Percentiles rank a stretch among this genome's conserved stretches.
Conservation (phyloP, 2,329 filamentous ascomycete genomes). For the Neodidymelliopsis sp. region DNA sequence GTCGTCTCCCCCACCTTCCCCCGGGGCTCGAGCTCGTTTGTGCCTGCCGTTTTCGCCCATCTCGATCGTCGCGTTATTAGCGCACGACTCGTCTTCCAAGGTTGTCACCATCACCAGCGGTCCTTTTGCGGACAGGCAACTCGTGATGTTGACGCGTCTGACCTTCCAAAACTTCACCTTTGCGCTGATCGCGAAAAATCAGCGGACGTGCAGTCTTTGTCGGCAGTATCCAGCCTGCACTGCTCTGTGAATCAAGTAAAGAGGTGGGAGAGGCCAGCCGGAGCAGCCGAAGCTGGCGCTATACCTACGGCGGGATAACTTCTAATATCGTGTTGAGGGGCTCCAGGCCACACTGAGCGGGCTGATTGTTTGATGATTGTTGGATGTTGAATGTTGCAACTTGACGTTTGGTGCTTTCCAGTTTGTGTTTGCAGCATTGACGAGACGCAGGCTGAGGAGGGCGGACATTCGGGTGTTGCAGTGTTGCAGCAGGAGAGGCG, state of each 20-base stretch:
- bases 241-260: not conserved
- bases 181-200: conserved; percentile 4
- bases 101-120: conserved; percentile 2
- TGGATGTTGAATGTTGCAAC: too few species aligned
- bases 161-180: not conserved
- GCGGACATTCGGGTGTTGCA: too few species aligned
- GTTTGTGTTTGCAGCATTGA: too few species aligned
- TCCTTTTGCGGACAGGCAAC: conserved; percentile 11
- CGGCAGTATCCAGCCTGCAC: not conserved
- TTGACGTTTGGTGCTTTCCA: too few species aligned
- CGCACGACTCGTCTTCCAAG: not conserved
- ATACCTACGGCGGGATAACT: conserved; percentile 2
- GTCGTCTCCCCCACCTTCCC: conserved; percentile 7
- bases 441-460: too few species aligned
- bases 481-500: conserved; percentile 8
- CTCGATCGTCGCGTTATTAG: conserved; percentile 6
- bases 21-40: not conserved
- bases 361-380: too few species aligned
- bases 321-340: conserved; percentile 1
- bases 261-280: not conserved
- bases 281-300: conserved; percentile 8
- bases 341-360: not conserved
- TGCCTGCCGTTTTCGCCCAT: not conserved
- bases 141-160: conserved; percentile 9
- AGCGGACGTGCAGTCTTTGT: not conserved